These are phyloP conservation scores for Musa troglodytarum DNA, from an alignment of 176 grass and related monocot species.

Conservation along the genomic window DNA sequence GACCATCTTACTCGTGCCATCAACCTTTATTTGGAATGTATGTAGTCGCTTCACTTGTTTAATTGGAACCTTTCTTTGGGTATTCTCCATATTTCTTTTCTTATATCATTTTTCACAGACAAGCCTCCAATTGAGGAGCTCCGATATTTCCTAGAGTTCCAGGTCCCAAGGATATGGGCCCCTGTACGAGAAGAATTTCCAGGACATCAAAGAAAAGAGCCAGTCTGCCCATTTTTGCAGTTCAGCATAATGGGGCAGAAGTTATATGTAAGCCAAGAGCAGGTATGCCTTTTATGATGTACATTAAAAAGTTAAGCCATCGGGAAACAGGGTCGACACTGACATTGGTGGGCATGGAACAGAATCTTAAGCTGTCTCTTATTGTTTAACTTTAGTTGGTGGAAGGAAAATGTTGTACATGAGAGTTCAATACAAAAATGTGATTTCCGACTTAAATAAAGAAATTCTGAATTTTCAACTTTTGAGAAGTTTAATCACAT, in stretches of 20 bases:
- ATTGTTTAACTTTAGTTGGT: no score
- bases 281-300: conserved; percentile 14
- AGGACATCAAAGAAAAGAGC: conserved; percentile 53
- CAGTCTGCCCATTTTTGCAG: conserved; percentile 56
- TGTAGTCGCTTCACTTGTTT: conserved; percentile 4
- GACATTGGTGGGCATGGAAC: not conserved
- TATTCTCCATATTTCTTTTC: not conserved
- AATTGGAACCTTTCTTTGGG: not conserved
- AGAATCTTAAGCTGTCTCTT: not conserved
- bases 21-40: conserved; percentile 76
- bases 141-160: conserved; percentile 67
- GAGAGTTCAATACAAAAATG: no score
- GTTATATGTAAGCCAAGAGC: conserved; percentile 58
- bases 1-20: conserved; percentile 48
- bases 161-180: conserved; percentile 53
- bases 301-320: not conserved
- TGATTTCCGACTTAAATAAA: no score
- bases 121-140: conserved; percentile 71
- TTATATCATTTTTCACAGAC: conserved; percentile 29
- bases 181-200: conserved; percentile 41
- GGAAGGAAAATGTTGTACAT: no score
- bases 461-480: no score
- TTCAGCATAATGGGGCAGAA: conserved; percentile 67
- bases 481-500: no score
- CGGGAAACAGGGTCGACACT: not conserved